A percentile compares a stretch with the other conserved stretches of the same genome.
These are phyloP conservation scores for Amphichorda felina DNA, from an alignment of 2,329 filamentous ascomycete species.

Conservation along the genomic window DNA sequence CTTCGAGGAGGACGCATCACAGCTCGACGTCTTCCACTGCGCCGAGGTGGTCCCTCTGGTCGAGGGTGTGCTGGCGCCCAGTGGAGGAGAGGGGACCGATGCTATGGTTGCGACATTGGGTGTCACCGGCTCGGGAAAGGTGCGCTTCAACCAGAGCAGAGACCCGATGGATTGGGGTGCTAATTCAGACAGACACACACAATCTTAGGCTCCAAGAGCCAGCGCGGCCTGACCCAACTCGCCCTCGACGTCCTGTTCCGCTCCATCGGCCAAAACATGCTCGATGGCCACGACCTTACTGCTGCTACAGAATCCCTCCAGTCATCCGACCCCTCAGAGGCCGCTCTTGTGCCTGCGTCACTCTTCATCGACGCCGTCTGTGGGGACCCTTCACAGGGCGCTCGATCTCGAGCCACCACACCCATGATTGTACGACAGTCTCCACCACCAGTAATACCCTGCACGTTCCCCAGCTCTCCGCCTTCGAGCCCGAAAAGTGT, in stretches of 20 bases:
- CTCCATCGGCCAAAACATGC: conserved; percentile 62
- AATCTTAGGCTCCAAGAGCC: conserved; percentile 75
- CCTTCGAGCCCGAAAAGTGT: conserved; percentile 28
- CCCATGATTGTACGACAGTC: conserved; percentile 50
- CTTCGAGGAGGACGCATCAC: conserved; percentile 75
- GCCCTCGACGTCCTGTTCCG: conserved; percentile 82
- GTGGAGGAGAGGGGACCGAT: conserved; percentile 71
- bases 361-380: conserved; percentile 72
- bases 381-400: conserved; percentile 46
- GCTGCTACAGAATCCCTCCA: conserved; percentile 62
- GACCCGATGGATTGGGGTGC: background rate
- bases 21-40: conserved; percentile 77
- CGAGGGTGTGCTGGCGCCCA: conserved; percentile 65
- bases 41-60: conserved; percentile 65
- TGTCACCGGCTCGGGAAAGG: conserved; percentile 94
- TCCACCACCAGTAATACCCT: conserved; percentile 5
- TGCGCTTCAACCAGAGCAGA: conserved; percentile 21
- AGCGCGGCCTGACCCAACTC: conserved; percentile 86
- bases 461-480: conserved; percentile 9
- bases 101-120: conserved; percentile 84
- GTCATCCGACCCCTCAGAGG: conserved; percentile 70
- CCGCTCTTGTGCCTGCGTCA: conserved; percentile 60
- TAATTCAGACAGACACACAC: conserved; percentile 64
- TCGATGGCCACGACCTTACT: conserved; percentile 45
- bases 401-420: conserved; percentile 55